Evolutionary conservation across 2,329 filamentous ascomycete species (phyloP).

Genomic region (Neofusicoccum laricinum): DNA sequence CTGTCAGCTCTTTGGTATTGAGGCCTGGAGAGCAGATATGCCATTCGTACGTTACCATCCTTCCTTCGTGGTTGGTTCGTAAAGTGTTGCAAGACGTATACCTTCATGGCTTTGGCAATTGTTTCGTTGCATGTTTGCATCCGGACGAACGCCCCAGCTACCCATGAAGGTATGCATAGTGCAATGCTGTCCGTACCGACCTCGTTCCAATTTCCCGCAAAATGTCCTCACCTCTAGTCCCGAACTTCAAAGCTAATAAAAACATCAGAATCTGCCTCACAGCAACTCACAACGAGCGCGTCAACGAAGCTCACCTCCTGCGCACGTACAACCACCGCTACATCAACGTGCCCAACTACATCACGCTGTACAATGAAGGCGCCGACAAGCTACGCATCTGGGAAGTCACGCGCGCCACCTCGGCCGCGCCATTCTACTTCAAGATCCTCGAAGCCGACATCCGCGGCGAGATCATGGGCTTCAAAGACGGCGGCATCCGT

Average conservation of each 20-base stretch:
- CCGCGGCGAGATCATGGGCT: constrained; percentile 37
- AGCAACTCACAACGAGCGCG: constrained; percentile 46
- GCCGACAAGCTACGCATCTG: constrained; percentile 48
- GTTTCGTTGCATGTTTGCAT: background rate
- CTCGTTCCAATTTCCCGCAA: background rate
- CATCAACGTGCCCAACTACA: constrained; percentile 41
- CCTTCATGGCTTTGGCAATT: background rate
- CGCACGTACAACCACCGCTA: constrained; percentile 50
- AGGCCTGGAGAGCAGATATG: constrained; percentile 30
- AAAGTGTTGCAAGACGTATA: too few species aligned
- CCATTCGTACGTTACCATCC: constrained; percentile 31
- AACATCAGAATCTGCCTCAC: constrained; percentile 44
- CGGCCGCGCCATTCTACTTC: constrained; percentile 53
- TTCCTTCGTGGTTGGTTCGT: background rate
- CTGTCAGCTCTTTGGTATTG: constrained; percentile 14
- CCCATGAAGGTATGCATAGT: background rate
- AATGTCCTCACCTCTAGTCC: background rate
- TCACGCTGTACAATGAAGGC: constrained; percentile 48
- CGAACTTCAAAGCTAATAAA: background rate
- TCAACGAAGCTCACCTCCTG: constrained; percentile 48
- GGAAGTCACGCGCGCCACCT: constrained; percentile 52
- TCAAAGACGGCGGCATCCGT: constrained; percentile 51
- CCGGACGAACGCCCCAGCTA: too few species aligned
- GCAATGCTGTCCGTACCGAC: background rate
- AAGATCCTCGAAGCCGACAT: constrained; percentile 47